phyloP scores from a whole-genome alignment of 495 filamentous ascomycete species.

The Delitschia confertaspora region DNA sequence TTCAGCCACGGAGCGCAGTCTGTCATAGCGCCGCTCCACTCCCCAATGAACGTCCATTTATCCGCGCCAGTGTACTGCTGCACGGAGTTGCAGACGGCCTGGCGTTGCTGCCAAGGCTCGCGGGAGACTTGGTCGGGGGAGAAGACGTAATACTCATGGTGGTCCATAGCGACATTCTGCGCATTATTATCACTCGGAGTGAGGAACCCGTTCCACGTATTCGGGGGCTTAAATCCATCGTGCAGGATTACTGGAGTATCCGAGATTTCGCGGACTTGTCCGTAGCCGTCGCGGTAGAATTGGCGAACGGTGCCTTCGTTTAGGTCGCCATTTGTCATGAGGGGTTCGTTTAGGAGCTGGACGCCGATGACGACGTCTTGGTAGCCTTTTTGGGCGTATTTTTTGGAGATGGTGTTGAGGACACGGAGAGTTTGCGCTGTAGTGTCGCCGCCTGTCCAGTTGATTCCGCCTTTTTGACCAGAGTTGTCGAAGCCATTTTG shows the following conservation, averaged over 20 bases:
- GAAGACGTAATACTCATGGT: conserved; percentile 47
- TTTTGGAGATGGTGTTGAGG: conserved; percentile 47
- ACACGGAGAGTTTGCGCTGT: conserved; percentile 50
- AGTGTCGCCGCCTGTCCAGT: conserved; percentile 52
- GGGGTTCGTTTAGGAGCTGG: conserved; percentile 65
- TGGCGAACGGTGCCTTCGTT: conserved; percentile 45
- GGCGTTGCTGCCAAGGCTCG: conserved; percentile 36
- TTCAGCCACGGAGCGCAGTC: conserved; percentile 69
- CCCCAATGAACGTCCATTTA: conserved; percentile 42
- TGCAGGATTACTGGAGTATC: conserved; percentile 52
- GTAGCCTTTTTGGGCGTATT: conserved; percentile 46
- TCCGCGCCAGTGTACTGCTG: conserved; percentile 34
- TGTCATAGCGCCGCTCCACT: conserved; percentile 59
- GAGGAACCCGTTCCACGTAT: conserved; percentile 38
- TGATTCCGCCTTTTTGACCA: conserved; percentile 25
- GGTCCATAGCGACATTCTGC: conserved; percentile 40
- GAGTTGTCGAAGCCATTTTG: conserved; percentile 40
- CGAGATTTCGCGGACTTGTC: conserved; percentile 43
- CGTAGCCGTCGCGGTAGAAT: conserved; percentile 58
- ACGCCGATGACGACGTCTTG: conserved; percentile 60
- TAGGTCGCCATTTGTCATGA: conserved; percentile 42
- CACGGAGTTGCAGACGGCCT: conserved; percentile 38
- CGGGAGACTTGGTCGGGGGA: conserved; percentile 29
- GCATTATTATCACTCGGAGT: conserved; percentile 34
- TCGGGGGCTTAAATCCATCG: conserved; percentile 52